These are phyloP conservation scores for Podosphaera xanthii DNA, from an alignment of 2,329 filamentous ascomycete species.

Conservation along the genomic window DNA sequence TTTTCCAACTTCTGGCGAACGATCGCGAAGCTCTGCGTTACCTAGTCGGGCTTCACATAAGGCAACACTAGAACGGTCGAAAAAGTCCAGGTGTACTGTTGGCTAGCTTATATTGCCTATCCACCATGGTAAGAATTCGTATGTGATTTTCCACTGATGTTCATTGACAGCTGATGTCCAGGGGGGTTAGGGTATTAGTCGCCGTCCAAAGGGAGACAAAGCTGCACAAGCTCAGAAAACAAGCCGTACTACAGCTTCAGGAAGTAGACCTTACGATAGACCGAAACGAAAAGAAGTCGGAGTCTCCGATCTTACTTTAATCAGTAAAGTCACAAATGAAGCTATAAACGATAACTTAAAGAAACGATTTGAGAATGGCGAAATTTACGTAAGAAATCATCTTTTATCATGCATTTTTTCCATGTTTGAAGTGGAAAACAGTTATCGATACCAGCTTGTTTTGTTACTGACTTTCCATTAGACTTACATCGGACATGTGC, in stretches of 20 bases:
- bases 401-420: background rate
- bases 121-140: background rate
- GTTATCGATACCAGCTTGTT: background rate
- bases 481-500: constrained; percentile 97
- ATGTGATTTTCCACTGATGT: background rate
- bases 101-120: background rate
- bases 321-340: constrained; percentile 97
- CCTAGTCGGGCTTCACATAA: background rate
- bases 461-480: constrained; percentile 15
- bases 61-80: background rate
- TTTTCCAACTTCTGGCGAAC: background rate
- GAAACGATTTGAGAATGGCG: constrained; percentile 88
- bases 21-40: background rate
- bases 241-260: constrained; percentile 8
- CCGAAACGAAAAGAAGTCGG: constrained; percentile 99
- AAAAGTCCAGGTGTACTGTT: background rate
- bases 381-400: constrained; percentile 53
- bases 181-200: constrained; percentile 15
- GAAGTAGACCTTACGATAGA: constrained; percentile 50
- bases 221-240: constrained; percentile 11
- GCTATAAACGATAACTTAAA: constrained; percentile 98
- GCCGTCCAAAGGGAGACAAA: constrained; percentile 16
- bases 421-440: background rate
- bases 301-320: constrained; percentile 86
- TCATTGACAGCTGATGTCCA: background rate